These are phyloP conservation scores for Coniella vitis DNA, from an alignment of 2,329 filamentous ascomycete species.

Conservation along the genomic window DNA sequence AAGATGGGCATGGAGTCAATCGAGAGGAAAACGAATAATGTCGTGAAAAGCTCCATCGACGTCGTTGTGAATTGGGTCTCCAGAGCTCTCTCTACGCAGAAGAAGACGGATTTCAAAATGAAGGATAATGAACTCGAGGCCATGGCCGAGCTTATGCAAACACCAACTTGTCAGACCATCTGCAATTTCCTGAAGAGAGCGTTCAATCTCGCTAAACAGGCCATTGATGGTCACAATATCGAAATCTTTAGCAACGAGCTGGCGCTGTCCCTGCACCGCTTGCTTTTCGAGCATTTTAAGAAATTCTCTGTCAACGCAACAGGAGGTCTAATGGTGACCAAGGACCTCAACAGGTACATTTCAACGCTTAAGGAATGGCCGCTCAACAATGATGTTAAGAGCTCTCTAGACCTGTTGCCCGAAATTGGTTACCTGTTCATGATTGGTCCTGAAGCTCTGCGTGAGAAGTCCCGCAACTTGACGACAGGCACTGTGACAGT, in stretches of 20 bases:
- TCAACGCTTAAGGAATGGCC: slow-evolving; percentile 80
- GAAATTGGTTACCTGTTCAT: slow-evolving; percentile 97
- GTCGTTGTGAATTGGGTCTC: slow-evolving; percentile 70
- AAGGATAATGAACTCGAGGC: slow-evolving; percentile 62
- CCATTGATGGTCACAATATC: slow-evolving; percentile 78
- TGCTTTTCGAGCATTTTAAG: slow-evolving; percentile 89
- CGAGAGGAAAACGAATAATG: slow-evolving; percentile 71
- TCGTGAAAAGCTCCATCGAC: slow-evolving; percentile 51
- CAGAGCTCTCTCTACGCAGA: slow-evolving; percentile 68
- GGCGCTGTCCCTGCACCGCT: slow-evolving; percentile 66
- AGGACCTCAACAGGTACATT: slow-evolving; percentile 91
- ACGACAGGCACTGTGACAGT: slow-evolving; percentile 31
- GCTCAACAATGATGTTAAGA: slow-evolving; percentile 59
- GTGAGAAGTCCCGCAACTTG: slow-evolving; percentile 61
- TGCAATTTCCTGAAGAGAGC: slow-evolving; percentile 71
- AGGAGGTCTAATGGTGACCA: slow-evolving; percentile 88
- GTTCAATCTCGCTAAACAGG: slow-evolving; percentile 53
- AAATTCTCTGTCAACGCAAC: slow-evolving; percentile 90
- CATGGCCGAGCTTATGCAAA: slow-evolving; percentile 70
- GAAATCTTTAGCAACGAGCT: slow-evolving; percentile 78
- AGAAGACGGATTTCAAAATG: slow-evolving; percentile 86
- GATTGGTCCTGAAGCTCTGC: slow-evolving; percentile 72
- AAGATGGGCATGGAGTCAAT: slow-evolving; percentile 67
- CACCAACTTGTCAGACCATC: slow-evolving; percentile 74
- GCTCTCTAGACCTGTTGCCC: slow-evolving; percentile 74